Evolutionary conservation across 257 asterid genomes (phyloP).

Genomic region (Perilla frutescens): DNA sequence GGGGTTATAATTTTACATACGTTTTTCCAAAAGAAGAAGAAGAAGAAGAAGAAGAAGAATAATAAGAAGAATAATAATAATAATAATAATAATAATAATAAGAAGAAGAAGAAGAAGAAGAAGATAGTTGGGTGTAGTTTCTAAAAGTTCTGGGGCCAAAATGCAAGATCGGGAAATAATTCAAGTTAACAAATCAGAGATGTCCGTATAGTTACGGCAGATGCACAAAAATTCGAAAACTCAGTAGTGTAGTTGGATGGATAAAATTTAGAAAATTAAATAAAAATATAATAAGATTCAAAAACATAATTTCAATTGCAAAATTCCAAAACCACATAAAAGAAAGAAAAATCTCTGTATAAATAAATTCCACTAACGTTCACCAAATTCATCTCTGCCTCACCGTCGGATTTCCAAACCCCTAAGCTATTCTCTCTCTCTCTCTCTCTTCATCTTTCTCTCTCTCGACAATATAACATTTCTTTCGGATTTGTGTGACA

Average conservation of each 20-base stretch:
- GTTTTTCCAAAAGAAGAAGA: no score
- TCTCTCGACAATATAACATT: not conserved
- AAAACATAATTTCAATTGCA: not conserved
- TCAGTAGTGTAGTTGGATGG: not conserved
- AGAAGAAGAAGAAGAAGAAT: no score
- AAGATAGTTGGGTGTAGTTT: not conserved
- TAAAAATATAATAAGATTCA: not conserved
- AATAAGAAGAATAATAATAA: no score
- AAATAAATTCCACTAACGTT: slow-evolving; percentile 35
- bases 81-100: no score
- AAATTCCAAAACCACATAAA: slow-evolving; percentile 27
- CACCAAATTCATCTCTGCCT: slow-evolving; percentile 21
- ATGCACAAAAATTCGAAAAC: not conserved
- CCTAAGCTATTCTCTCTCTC: not conserved
- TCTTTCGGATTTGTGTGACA: not conserved
- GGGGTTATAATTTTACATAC: no score
- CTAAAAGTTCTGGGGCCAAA: not conserved
- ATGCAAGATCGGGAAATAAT: not conserved
- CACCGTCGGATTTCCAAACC: slow-evolving; percentile 35
- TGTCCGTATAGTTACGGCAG: slow-evolving; percentile 30
- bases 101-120: no score
- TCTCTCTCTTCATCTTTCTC: slow-evolving; percentile 18
- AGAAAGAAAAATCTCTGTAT: not conserved
- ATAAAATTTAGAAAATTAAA: not conserved
- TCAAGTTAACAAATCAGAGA: not conserved